Conservation (phyloP, 2,329 filamentous ascomycete species). For the Curvularia hawaiiensis region DNA sequence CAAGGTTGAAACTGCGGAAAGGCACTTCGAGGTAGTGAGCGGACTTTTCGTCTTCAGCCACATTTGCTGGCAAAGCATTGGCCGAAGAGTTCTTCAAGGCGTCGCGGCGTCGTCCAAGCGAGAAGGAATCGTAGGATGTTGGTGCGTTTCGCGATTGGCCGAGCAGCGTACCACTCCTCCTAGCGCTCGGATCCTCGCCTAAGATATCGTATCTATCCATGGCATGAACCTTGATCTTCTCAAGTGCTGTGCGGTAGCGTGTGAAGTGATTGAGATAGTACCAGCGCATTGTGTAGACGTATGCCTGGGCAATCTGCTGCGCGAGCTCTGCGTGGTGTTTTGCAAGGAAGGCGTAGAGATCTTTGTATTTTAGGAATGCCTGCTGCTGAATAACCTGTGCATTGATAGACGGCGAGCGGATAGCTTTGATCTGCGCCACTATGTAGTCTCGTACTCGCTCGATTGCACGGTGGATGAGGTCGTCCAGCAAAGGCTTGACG, state of each 20-base stretch:
- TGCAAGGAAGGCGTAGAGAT: conserved; percentile 83
- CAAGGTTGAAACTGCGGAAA: conserved; percentile 94
- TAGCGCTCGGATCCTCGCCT: conserved; percentile 74
- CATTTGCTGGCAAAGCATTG: conserved; percentile 80
- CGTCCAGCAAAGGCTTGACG: conserved; percentile 81
- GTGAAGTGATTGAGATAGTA: conserved; percentile 93
- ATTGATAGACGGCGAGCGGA: conserved; percentile 95
- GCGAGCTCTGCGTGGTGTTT: conserved; percentile 82
- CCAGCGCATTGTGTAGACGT: conserved; percentile 99
- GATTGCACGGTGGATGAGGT: conserved; percentile 85
- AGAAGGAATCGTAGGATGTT: conserved; percentile 82
- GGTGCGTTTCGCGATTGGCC: conserved; percentile 49
- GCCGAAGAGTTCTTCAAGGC: conserved; percentile 75
- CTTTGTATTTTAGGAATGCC: conserved; percentile 85
- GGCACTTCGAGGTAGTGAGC: conserved; percentile 87
- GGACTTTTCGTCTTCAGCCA: conserved; percentile 87
- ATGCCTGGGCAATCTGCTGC: conserved; percentile 88
- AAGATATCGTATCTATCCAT: conserved; percentile 85
- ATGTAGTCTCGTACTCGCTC: conserved; percentile 94
- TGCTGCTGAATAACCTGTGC: conserved; percentile 96
- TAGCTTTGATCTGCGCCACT: conserved; percentile 90
- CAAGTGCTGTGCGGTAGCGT: conserved; percentile 82
- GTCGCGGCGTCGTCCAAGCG: conserved; percentile 83
- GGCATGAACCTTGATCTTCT: conserved; percentile 80
- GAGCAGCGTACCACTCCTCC: conserved; percentile 58